Evolutionary conservation across 73 alveolate species (phyloP), one percentile per base, ranked within the genome.

Genomic region (Breviolum minutum): DNA sequence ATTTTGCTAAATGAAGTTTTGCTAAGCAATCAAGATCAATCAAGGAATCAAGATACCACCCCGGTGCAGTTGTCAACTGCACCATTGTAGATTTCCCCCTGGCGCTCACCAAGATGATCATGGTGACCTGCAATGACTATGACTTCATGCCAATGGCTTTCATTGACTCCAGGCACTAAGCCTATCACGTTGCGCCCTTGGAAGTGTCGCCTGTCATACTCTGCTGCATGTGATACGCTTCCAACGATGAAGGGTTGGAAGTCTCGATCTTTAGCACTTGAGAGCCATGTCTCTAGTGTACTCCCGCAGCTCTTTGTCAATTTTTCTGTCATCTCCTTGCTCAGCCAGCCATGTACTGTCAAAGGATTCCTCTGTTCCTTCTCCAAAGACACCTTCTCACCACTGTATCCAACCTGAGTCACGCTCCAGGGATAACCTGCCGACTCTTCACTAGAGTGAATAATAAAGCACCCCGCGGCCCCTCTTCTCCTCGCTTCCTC

Each of bases 391-490:
- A 90, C 96, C 40, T 90, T 90, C 87, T 90, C 96, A 8, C 96
- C 96, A 14, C 70, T 90, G 74, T 90, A 90, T n/a, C 96, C 96
- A 27, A 87, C 73, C 63, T 74, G 96, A n/a, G 96, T 90, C 27
- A 90, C 96, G 27, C 96, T 90, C 96, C 96, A 90, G 70, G 96
- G 96, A 54, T 90, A 90, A 30, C 96, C 96, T 20, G 96, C 96
- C 27, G 73, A 71, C 63, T 90, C 96, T 9, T 90, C 96, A n/a
- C 96, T 86, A 63, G 27, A 86, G 63, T 86, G 94, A 63, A 86
- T 10, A 11, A 86, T 86, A 27, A 86, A 24, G 30, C 94, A 86
- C 63, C 94, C 94, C 9, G 96, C 96, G 20, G 96, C 96, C 20
- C 96, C 96, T 71, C 96, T 24, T 26, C 96, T 60, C 20, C 96